A percentile compares a stretch with the other conserved stretches of the same genome.
Evolutionary conservation across 495 filamentous ascomycete species (phyloP).

Genomic region (Aspergillus saccharolyticus): DNA sequence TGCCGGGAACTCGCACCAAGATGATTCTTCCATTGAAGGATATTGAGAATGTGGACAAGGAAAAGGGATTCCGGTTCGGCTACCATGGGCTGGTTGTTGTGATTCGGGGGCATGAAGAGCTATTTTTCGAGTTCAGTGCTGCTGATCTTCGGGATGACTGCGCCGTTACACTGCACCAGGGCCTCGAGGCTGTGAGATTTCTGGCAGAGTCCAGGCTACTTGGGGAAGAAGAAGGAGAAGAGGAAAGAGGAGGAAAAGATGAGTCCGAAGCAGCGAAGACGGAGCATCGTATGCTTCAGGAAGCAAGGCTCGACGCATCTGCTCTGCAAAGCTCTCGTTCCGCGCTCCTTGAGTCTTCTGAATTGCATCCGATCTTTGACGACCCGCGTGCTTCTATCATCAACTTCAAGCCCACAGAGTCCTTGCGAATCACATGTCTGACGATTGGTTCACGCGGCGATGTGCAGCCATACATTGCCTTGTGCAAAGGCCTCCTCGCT

Average conservation of each 20-base stretch:
- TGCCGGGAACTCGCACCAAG: slow-evolving; percentile 89
- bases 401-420: slow-evolving; percentile 84
- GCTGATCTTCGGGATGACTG: slow-evolving; percentile 82
- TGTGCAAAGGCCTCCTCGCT: slow-evolving; percentile 83
- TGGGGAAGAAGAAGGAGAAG: slow-evolving; percentile 61
- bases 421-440: slow-evolving; percentile 83
- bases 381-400: slow-evolving; percentile 88
- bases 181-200: slow-evolving; percentile 66
- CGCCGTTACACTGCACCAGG: slow-evolving; percentile 69
- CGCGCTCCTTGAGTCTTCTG: slow-evolving; percentile 35
- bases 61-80: slow-evolving; percentile 90
- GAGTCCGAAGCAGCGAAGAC: slow-evolving; percentile 72
- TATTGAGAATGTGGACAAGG: slow-evolving; percentile 89
- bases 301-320: slow-evolving; percentile 63
- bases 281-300: slow-evolving; percentile 76
- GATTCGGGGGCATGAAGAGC: slow-evolving; percentile 88
- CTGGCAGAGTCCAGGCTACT: slow-evolving; percentile 67
- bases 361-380: slow-evolving; percentile 73
- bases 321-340: slow-evolving; percentile 51
- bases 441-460: slow-evolving; percentile 96
- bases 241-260: slow-evolving; percentile 62
- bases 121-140: slow-evolving; percentile 90
- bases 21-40: slow-evolving; percentile 88
- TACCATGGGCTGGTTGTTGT: slow-evolving; percentile 89
- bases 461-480: slow-evolving; percentile 94